Evolutionary conservation across 768 basidiomycete species (phyloP), one percentile per base, ranked within the genome.

Genomic region (Termitomyces sp.): DNA sequence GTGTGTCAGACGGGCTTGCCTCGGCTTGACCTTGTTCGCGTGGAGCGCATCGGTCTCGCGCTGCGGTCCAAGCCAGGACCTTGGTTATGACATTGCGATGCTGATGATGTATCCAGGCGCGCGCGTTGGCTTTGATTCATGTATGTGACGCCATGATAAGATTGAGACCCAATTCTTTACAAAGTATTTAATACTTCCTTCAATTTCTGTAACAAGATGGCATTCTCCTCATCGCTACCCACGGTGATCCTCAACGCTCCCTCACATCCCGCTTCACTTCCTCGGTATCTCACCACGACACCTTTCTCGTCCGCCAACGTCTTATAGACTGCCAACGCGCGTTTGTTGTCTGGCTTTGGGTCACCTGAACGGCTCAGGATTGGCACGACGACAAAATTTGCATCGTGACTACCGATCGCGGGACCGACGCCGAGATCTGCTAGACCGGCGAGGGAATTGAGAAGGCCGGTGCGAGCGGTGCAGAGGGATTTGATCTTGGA

Each of bases 211-310:
- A 96, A 45, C 32, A 88, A 70, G 12, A 71, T 70, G 62, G 65
- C 70, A 61, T 90, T 96, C 73, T 99, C 97, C 56, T 81, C 82
- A 55, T 80, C 80, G 7, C 83, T 90, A 0, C 97, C 97, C 12
- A 98, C 77, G 3, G 96, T 98, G 8, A 98, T 87, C 54, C 97
- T 74, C 70, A 98, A 64, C 66, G 93, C 96, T 0, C 86, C 97
- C 32, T 75, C 74, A 60, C 97, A 99, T 0, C 97, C 96, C 10
- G 77, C 65, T 70, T 98, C 96, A 15, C 77, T 72, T 0, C 97
- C 97, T 51, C 97, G 77, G 72, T 83, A 98, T 51, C 96, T 76
- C 10, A 99, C 92, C 14, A 99, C 97, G 0, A 99, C 86, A 0
- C 87, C 90, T 58, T 82, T 78, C 52, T 84, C 77, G 68, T 95